Conservation (phyloP, 768 basidiomycete species). For the Xerocomus potaroensis region DNA sequence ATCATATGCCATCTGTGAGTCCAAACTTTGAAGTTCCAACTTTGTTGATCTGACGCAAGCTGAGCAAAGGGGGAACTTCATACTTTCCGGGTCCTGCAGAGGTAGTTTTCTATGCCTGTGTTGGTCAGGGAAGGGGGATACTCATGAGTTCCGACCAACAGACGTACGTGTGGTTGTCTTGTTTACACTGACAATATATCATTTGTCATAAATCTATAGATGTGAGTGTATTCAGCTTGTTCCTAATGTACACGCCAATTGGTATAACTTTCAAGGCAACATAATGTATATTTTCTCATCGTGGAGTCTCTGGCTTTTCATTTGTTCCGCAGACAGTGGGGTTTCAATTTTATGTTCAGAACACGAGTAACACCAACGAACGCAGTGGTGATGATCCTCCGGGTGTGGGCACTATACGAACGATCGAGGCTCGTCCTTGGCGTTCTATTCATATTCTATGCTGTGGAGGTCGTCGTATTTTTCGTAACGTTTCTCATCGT, state of each 20-base stretch:
- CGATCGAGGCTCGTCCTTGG: too few species aligned
- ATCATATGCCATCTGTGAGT: not conserved
- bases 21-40: too few species aligned
- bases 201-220: not conserved
- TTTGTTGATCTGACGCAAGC: not conserved
- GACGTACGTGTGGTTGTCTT: not conserved
- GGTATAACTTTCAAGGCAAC: not conserved
- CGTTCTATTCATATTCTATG: too few species aligned
- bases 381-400: too few species aligned
- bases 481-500: too few species aligned
- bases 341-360: too few species aligned
- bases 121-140: not conserved
- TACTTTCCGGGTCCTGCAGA: not conserved
- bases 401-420: too few species aligned
- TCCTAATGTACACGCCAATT: too few species aligned
- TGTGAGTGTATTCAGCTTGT: too few species aligned
- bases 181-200: not conserved
- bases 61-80: not conserved
- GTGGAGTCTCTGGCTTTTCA: not conserved
- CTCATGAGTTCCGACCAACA: not conserved
- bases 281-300: not conserved
- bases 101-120: not conserved
- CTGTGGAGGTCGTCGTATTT: too few species aligned
- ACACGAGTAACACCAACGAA: too few species aligned
- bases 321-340: not conserved